Base-by-base conservation (phyloP, 2,329 filamentous ascomycete genomes). In the Talaromyces amestolkiae region DNA sequence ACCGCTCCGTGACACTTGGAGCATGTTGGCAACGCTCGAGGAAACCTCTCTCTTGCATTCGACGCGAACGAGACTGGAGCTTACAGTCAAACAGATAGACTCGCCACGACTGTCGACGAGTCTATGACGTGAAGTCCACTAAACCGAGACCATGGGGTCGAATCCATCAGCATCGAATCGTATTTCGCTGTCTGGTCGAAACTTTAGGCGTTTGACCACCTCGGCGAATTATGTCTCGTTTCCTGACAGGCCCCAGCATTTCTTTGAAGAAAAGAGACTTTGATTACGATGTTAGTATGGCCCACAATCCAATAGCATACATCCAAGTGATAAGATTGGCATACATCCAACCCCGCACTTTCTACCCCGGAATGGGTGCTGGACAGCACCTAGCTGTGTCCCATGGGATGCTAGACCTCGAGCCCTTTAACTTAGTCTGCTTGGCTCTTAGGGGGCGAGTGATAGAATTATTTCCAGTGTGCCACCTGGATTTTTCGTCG, bases 331-430 rank as follows among this genome's bases (percentile, higher is more conserved):
- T 43, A 22, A 6, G 22, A 41, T n/a, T 41, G 33, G 27, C 19
- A 39, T 41, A 15, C 15, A 19, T 22, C 51, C 39, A 58, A 58
- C 61, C 61, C 61, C 61, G 61, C 61, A 63, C 61, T 58, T 59
- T 22, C 51, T 63, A 47, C 51, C 61, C 61, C 61, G 41, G 61
- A 63, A 24, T 24, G 17, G n/a, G n/a, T 31, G 27, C 37, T 22
- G 17, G 59, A 17, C 9, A 5, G 60, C 7, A 51, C 47, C 7
- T n/a, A 62, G 33, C 24, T 31, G n/a, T 58, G 27, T 56, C 58
- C 61, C 61, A 63, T 63, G 61, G 49, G 11, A 58, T 58, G 31
- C 61, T 49, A 63, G 61, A 43, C 56, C 37, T 59, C 33, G 53
- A 22, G 43, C 60, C 47, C 47, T 53, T 43, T 19, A 51, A 54